Evolutionary conservation across 306 rosid genomes (phyloP).

Genomic region (Sicyos baderoa): DNA sequence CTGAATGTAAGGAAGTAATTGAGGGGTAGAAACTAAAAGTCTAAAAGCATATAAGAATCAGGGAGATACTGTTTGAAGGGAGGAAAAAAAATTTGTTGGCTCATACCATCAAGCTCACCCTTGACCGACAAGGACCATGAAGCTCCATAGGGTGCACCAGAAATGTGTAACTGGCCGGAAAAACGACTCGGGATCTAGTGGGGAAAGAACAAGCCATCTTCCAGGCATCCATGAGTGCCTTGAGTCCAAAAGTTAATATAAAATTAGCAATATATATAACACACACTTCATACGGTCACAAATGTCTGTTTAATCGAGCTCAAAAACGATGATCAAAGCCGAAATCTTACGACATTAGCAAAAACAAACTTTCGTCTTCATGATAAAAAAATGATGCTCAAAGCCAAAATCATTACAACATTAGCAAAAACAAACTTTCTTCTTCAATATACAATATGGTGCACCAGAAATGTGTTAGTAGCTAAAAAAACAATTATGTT

Average conservation of each 20-base stretch:
- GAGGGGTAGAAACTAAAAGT: not conserved
- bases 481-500: slow-evolving; percentile 37
- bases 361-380: too few relatives aligned
- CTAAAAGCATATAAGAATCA: not conserved
- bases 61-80: not conserved
- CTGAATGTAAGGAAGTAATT: slow-evolving; percentile 18
- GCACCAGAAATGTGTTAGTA: slow-evolving; percentile 40
- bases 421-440: not conserved
- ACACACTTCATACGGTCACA: not conserved
- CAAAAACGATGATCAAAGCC: not conserved
- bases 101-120: slow-evolving; percentile 51
- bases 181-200: slow-evolving; percentile 26
- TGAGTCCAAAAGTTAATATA: slow-evolving; percentile 5
- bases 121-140: slow-evolving; percentile 74
- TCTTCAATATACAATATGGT: too few relatives aligned
- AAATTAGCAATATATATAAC: not conserved
- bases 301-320: not conserved
- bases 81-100: not conserved
- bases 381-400: too few relatives aligned
- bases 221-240: slow-evolving; percentile 73
- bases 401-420: too few relatives aligned
- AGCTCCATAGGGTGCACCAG: slow-evolving; percentile 55
- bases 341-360: too few relatives aligned
- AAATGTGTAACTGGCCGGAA: slow-evolving; percentile 48
- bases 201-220: slow-evolving; percentile 51